Percentiles rank a stretch among this genome's conserved stretches.
Evolutionary conservation across 2,329 filamentous ascomycete species (phyloP).

Genomic region (Ophiostoma sp.): DNA sequence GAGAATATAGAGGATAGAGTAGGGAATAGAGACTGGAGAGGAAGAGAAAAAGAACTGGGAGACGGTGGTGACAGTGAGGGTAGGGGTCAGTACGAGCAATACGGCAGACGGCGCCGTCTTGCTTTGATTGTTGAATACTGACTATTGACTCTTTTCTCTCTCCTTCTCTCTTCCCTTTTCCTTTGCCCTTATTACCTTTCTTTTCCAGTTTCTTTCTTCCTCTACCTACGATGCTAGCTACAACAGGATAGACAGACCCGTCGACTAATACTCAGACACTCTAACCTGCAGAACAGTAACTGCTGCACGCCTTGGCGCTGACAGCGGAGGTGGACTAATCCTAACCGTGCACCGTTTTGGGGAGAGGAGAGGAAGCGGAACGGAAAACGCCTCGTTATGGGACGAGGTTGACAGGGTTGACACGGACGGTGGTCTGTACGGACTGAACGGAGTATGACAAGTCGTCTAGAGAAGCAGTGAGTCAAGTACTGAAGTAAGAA

Average conservation of each 20-base stretch:
- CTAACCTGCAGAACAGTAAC: not conserved
- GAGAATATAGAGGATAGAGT: not conserved
- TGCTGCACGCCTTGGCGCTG: not conserved
- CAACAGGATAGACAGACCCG: constrained; percentile 4
- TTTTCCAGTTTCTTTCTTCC: not conserved
- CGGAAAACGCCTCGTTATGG: not conserved
- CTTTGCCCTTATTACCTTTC: not conserved
- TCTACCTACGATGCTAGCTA: not conserved
- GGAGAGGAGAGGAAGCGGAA: too few relatives aligned
- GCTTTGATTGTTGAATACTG: too few relatives aligned
- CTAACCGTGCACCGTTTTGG: not conserved
- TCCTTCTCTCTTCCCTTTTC: not conserved
- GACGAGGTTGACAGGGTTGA: not conserved
- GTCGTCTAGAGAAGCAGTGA: not conserved
- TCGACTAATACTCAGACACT: not conserved
- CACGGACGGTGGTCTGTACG: not conserved
- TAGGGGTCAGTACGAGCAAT: not conserved
- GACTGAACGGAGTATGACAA: not conserved
- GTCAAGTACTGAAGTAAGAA: too few relatives aligned
- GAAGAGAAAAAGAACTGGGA: not conserved
- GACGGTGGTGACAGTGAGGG: not conserved
- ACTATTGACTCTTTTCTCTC: too few relatives aligned
- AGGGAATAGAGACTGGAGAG: not conserved
- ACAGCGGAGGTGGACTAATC: not conserved
- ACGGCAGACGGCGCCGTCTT: not conserved